Percentiles rank a stretch among this genome's conserved stretches.
phyloP scores from a whole-genome alignment of 2,329 filamentous ascomycete species.

The Colletotrichum spaethianum region DNA sequence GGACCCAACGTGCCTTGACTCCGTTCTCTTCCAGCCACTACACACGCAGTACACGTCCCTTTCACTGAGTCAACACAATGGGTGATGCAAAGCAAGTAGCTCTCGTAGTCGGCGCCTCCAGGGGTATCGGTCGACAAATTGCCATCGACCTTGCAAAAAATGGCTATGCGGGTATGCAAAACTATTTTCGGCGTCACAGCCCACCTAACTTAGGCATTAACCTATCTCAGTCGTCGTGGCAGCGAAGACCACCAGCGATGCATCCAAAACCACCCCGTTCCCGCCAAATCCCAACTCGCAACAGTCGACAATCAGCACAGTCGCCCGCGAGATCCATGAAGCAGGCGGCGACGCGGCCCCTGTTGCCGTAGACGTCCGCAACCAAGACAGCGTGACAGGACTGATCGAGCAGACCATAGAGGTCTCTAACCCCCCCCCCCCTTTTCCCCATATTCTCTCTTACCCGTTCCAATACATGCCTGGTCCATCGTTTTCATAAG shows the following conservation, averaged over 20 bases:
- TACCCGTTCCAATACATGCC: background rate
- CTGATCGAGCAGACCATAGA: constrained; percentile 72
- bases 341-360: constrained; percentile 76
- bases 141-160: constrained; percentile 82
- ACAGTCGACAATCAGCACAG: constrained; percentile 84
- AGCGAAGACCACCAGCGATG: constrained; percentile 81
- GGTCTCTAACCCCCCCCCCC: constrained; percentile 45
- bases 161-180: constrained; percentile 75
- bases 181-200: background rate
- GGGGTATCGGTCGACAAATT: constrained; percentile 86
- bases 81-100: constrained; percentile 63
- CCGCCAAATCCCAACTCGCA: constrained; percentile 83
- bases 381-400: constrained; percentile 70
- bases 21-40: background rate
- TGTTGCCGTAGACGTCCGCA: constrained; percentile 79
- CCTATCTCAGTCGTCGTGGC: constrained; percentile 76
- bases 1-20: background rate
- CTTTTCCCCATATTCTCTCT: background rate
- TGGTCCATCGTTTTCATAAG: background rate
- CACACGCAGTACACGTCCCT: background rate
- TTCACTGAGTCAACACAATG: constrained; percentile 26
- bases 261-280: constrained; percentile 69
- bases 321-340: constrained; percentile 79
- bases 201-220: background rate
- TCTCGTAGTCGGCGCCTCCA: constrained; percentile 81